Conservation (phyloP, 1,284 basidiomycete species). For the Erythrobasidium hasegawianum region DNA sequence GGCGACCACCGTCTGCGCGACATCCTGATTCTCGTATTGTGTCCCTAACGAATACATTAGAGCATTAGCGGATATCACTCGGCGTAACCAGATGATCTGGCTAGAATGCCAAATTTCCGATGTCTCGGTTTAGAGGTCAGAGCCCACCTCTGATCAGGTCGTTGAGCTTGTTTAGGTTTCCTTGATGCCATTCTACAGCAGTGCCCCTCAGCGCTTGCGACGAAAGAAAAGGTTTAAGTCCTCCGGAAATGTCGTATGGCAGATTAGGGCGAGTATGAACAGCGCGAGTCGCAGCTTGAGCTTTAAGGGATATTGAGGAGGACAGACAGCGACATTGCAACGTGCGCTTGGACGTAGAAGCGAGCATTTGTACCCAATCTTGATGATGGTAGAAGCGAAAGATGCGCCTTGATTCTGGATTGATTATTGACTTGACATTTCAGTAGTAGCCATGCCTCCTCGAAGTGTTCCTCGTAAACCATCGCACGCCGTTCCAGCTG, state of each 20-base stretch:
- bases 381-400: neutral
- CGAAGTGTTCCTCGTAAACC: conserved; percentile 28
- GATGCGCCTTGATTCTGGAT: too few species aligned
- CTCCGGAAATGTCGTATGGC: conserved; percentile 62
- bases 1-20: conserved; percentile 71
- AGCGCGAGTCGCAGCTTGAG: conserved; percentile 3
- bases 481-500: conserved; percentile 14
- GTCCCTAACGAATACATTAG: conserved; percentile 54
- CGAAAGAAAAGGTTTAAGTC: conserved; percentile 69
- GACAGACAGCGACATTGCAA: neutral
- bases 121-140: neutral
- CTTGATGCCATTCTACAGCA: conserved; percentile 75
- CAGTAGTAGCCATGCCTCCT: conserved; percentile 12
- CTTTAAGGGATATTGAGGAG: neutral
- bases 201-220: conserved; percentile 63
- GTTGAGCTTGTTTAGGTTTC: conserved; percentile 68
- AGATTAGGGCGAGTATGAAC: conserved; percentile 59
- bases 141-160: conserved; percentile 65
- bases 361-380: neutral
- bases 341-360: conserved; percentile 1
- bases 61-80: neutral
- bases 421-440: too few species aligned
- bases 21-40: conserved; percentile 58
- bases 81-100: too few species aligned
- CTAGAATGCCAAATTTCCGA: neutral